These are phyloP conservation scores for Pleurotus citrinopileatus DNA, from an alignment of 768 basidiomycete species.

Conservation along the genomic window DNA sequence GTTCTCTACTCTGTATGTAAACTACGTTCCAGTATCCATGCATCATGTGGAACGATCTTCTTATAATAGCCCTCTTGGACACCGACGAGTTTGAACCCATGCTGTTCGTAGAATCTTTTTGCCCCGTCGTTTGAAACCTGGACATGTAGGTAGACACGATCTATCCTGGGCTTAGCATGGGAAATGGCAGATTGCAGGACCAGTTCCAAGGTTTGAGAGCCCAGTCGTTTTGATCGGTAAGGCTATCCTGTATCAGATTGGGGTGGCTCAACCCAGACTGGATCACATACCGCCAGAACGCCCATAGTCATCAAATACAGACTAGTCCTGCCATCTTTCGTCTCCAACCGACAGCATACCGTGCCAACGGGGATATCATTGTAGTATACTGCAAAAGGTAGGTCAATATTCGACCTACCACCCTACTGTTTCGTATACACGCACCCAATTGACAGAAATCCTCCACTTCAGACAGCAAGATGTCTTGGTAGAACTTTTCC, in stretches of 20 bases:
- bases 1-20: constrained; percentile 22
- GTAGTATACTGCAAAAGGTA: constrained; percentile 70
- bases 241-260: constrained; percentile 45
- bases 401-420: no score
- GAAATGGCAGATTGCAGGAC: constrained; percentile 62
- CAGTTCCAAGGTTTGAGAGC: constrained; percentile 67
- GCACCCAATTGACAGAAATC: constrained; percentile 85
- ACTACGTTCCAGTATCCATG: constrained; percentile 80
- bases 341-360: constrained; percentile 82
- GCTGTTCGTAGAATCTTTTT: constrained; percentile 78
- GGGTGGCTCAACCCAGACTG: constrained; percentile 16
- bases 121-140: constrained; percentile 79
- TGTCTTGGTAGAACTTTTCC: constrained; percentile 83
- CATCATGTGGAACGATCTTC: constrained; percentile 80
- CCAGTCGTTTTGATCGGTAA: constrained; percentile 78
- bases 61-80: constrained; percentile 82
- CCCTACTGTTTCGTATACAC: no score
- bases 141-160: constrained; percentile 79
- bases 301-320: constrained; percentile 94
- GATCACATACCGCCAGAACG: constrained; percentile 69
- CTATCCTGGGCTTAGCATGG: constrained; percentile 59
- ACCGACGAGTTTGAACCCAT: constrained; percentile 72
- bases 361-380: constrained; percentile 91
- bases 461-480: constrained; percentile 74
- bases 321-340: constrained; percentile 48